Base-by-base conservation (phyloP, 2,329 filamentous ascomycete genomes). In the Trichoderma arundinaceum region DNA sequence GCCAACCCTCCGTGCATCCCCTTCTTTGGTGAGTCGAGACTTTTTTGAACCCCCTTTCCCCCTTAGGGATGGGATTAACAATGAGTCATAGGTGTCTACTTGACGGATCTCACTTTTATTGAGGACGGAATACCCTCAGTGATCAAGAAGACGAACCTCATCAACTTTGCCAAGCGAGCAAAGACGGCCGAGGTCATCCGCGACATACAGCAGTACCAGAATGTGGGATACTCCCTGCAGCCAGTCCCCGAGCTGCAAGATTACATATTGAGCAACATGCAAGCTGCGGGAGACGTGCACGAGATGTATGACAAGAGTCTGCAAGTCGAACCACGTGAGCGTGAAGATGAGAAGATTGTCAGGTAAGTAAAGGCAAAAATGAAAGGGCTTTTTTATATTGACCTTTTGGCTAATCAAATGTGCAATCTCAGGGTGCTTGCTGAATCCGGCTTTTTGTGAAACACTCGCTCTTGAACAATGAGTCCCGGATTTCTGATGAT, bases 291-390 rank as follows among this genome's bases (percentile, higher is more conserved):
- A 60, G 94, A 98, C 77, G 95, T 99, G 69, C 94, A 98, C 78
- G 94, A 98, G 83, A 98, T 98, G 95, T 99, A 98, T 82, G 94
- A 98, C 79, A 94, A 94, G 84, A 97, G 93, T 80, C 83, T 99
- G 80, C 86, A 90, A 74, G 89, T 99, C 67, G 95, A 99, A 78
- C 95, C 95, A 69, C 87, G 95, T 74, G 95, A 99, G 82, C 87
- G 95, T 73, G 95, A 99, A 82, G 95, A 99, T 76, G 95, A 99
- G 82, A 98, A 98, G 85, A 98, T 99, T 84, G 94, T 97, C 76
- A 96, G 95, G 94, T 96, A 89, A 74, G 87, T 57, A 59, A 12
- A 46, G 10, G 4, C 17, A n/a, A 5, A 52, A 13, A 35, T 1
- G 15, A n/a, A 8, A 43, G 15, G 3, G 17, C 7, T n/a, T n/a